Evolutionary conservation across 1,284 basidiomycete genomes (phyloP), one percentile per base, ranked within the genome.

Genomic region (Apiotrichum gamsii): DNA sequence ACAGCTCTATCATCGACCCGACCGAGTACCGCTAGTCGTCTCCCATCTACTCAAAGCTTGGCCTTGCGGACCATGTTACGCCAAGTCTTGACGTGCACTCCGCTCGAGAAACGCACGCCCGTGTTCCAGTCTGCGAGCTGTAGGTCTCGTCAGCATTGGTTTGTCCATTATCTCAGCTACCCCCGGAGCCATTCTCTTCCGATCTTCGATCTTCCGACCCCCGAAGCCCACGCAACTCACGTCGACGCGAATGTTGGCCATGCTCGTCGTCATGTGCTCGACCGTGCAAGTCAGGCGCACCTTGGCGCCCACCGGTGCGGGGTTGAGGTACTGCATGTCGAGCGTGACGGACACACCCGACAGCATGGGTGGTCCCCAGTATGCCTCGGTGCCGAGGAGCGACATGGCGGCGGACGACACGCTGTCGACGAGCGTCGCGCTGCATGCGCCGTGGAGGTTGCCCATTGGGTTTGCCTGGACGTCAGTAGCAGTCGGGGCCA

Each of bases 361-460:
- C 5, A 60, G 39, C 54, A 63, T 59, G 3, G 64, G 65, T 21
- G 48, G 41, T 33, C 59, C 63, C 65, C 65, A 67, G 50, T 65
- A 67, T 14, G 46, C 54, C 2, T 59, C 55, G 20, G 62, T 61
- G 14, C 49, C 49, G 2, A 63, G 37, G 6, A 49, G 3, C 0
- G 40, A 23, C n/a, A 47, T 13, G 13, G 39, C 28, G 5, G 46
- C 40, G 0, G 46, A 47, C 16, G 46, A 36, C 16, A 38, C 14
- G 10, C 45, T 46, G 47, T 67, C 65, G 9, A 67, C 47, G 9
- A 67, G 48, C 51, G 56, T 64, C 10, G 58, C 51, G 4, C 56
- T 43, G 4, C 56, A 57, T 4, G 59, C 65, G 19, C 65, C 65
- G 46, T 67, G 65, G 43, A 67, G 39, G 9, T 43, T 57, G 4